Evolutionary conservation across 2,329 filamentous ascomycete species (phyloP), one percentile per base, ranked within the genome.

Genomic region (Shiraia bambusicola): DNA sequence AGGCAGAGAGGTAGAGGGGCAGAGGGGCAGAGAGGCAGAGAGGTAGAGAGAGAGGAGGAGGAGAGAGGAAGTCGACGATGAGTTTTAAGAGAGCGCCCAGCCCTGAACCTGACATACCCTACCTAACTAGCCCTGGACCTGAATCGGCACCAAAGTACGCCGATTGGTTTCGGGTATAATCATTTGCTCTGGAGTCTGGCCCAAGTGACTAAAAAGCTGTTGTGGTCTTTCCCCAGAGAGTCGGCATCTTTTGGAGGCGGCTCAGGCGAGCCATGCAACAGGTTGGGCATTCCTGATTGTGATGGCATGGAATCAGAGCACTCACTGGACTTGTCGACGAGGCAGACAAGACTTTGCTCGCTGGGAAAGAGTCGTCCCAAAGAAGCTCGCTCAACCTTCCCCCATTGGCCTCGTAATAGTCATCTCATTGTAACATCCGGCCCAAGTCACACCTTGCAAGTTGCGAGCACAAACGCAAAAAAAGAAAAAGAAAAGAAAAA

Each of bases 41-140:
- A n/a, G n/a, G n/a, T n/a, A n/a, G n/a, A 43, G 47, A 42, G 45
- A 42, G 45, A 50, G 50, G 51, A 42, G 49, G 53, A 42, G 47
- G 51, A 47, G 42, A 49, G 49, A 47, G 31, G 45, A 50, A 47
- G 58, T 59, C 53, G 53, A 56, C 46, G 57, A 58, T 58, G 56
- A 54, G 50, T 50, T 52, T 47, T 42, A 49, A 42, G 38, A 45
- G 45, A 42, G 55, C 49, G 55, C 51, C 54, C 50, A 57, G 55
- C 46, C 54, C 56, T 52, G 49, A 51, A 42, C 44, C 49, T 50
- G 47, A 52, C n/a, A n/a, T n/a, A n/a, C n/a, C n/a, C n/a, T n/a
- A n/a, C n/a, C n/a, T n/a, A n/a, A n/a, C 4, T 22, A 22, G 19
- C 46, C 54, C 56, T 52, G 49, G 53, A 44, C 44, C 49, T 50